phyloP scores from a whole-genome alignment of 2,329 filamentous ascomycete species.

The Epichloe festucae region DNA sequence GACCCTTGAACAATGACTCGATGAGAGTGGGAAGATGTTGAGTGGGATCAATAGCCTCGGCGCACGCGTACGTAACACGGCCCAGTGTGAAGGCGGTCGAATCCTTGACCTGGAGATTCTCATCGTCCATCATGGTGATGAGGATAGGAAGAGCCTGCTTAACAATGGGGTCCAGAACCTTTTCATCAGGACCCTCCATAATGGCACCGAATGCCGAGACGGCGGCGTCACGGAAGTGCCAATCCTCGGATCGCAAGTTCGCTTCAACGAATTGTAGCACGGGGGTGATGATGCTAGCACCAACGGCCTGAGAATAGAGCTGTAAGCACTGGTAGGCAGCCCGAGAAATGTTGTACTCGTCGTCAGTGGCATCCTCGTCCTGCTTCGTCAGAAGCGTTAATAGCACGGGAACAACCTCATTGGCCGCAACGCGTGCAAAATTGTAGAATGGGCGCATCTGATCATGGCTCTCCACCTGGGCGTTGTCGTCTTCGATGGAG shows the following conservation, averaged over 20 bases:
- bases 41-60: constrained; percentile 76
- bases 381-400: constrained; percentile 85
- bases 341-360: constrained; percentile 93
- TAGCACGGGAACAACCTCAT: constrained; percentile 87
- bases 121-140: constrained; percentile 84
- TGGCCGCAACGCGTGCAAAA: constrained; percentile 84
- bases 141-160: constrained; percentile 89
- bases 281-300: constrained; percentile 67
- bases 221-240: constrained; percentile 88
- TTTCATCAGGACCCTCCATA: constrained; percentile 95
- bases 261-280: constrained; percentile 86
- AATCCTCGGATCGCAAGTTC: constrained; percentile 82
- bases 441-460: constrained; percentile 90
- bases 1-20: constrained; percentile 74
- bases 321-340: constrained; percentile 94
- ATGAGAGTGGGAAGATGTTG: constrained; percentile 77
- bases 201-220: constrained; percentile 97
- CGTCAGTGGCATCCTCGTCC: constrained; percentile 90
- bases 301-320: constrained; percentile 87
- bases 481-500: constrained; percentile 93
- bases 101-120: constrained; percentile 80
- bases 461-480: constrained; percentile 58
- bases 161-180: constrained; percentile 81
- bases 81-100: constrained; percentile 93
- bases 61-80: constrained; percentile 87